A percentile compares a stretch with the other conserved stretches of the same genome.
These are phyloP conservation scores for Hypocreales sp. DNA, from an alignment of 2,329 filamentous ascomycete genomes.

Conservation along the genomic window DNA sequence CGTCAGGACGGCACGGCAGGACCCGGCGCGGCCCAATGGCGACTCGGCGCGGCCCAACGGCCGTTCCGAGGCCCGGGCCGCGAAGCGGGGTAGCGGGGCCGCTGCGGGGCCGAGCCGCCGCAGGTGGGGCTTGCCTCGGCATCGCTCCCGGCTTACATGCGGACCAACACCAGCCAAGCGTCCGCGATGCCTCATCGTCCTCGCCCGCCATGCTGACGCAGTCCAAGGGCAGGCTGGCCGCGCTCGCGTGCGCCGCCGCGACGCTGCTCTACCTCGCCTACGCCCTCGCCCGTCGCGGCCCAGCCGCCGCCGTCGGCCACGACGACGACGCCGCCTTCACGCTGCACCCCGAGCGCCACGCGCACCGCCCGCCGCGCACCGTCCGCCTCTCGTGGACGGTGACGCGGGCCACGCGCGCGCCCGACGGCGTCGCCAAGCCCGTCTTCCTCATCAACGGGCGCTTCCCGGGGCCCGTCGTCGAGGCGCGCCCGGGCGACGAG, in stretches of 20 bases:
- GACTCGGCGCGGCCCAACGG: no score
- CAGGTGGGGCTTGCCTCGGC: no score
- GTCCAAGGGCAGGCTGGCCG: not conserved
- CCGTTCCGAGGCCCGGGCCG: no score
- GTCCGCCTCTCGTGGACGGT: constrained; percentile 21
- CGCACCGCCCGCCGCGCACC: constrained; percentile 17
- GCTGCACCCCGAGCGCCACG: constrained; percentile 26
- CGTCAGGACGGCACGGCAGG: no score
- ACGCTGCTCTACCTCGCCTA: not conserved
- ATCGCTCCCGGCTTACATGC: no score
- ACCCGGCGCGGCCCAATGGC: no score
- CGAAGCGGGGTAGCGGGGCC: no score
- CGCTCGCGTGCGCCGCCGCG: not conserved
- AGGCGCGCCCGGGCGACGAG: constrained; percentile 26
- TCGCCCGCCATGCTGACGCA: no score
- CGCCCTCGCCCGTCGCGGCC: not conserved
- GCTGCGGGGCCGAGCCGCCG: no score
- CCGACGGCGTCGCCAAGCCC: constrained; percentile 33
- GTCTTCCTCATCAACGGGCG: constrained; percentile 34
- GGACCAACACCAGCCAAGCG: no score
- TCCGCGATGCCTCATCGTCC: no score
- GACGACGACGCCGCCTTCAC: constrained; percentile 2
- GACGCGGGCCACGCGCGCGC: constrained; percentile 18
- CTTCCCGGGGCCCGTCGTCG: constrained; percentile 26
- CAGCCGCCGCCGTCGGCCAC: no score